These are phyloP conservation scores for Pleurotus salmoneostramineus DNA, from an alignment of 768 basidiomycete genomes.

Conservation along the genomic window DNA sequence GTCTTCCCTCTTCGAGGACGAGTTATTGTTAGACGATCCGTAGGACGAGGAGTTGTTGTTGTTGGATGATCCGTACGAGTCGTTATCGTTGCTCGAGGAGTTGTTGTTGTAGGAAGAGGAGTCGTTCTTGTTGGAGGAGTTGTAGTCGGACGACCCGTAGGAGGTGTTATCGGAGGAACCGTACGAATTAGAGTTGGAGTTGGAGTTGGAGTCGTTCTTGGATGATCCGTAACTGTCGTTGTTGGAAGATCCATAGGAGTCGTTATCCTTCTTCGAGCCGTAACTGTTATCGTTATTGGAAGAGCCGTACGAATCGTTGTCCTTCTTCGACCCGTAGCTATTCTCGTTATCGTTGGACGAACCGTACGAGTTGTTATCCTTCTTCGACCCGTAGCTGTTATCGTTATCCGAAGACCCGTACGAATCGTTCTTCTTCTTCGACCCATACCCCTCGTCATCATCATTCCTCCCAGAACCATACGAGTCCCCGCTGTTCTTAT, in stretches of 20 bases:
- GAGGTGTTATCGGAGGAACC: conserved; percentile 17
- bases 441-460: neutral
- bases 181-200: conserved; percentile 20
- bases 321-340: neutral
- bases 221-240: conserved; percentile 9
- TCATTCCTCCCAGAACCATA: neutral
- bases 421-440: neutral
- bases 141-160: conserved; percentile 12
- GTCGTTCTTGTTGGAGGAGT: conserved; percentile 7
- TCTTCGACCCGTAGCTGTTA: neutral
- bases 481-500: neutral
- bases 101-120: conserved; percentile 10
- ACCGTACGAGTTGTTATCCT: neutral
- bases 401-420: neutral
- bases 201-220: conserved; percentile 19
- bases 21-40: conserved; percentile 10
- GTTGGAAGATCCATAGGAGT: conserved; percentile 17
- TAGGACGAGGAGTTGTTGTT: conserved; percentile 11
- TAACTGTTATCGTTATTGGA: conserved; percentile 8
- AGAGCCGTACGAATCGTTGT: neutral
- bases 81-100: conserved; percentile 15
- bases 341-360: neutral
- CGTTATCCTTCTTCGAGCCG: conserved; percentile 3
- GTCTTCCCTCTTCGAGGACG: conserved; percentile 10
- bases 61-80: neutral